Evolutionary conservation across 192 early-diverging fungal species (phyloP), one percentile per base, ranked within the genome.

Genomic region (Kickxella alabastrina): DNA sequence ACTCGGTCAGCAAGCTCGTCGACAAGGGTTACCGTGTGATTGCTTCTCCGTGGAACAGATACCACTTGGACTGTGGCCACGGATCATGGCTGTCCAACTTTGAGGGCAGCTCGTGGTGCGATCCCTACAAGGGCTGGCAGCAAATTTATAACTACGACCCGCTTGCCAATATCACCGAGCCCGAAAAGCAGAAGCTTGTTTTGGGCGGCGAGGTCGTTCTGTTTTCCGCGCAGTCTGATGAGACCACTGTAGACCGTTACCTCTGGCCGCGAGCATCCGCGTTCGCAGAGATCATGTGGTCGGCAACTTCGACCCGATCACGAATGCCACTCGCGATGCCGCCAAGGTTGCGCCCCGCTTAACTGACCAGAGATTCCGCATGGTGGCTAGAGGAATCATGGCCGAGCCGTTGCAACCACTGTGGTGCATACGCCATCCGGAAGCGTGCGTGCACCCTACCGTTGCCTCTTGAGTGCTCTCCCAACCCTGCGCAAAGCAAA

Each of bases 41-140:
- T 54, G 81, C 83, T 35, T 68, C 72, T 14, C 78, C 81, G 1
- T 75, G 65, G 48, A 83, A 80, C 49, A 83, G 77, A 53, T 85
- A 84, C 55, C 81, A 85, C 32, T 67, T 88, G 49, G 86, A 90
- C 66, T 90, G 86, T 57, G 85, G 86, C 0, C 80, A 82, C 47
- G 86, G 86, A 28, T 82, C 75, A 38, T 90, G 86, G 88, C 69
- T 88, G 29, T 67, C 79, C 24, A 83, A 86, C 52, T 82, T 81
- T 57, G 63, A 70, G 10, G 82, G 82, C 43, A 65, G 57, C 29
- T 85, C 83, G 35, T 88, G 87, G 85, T 89, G 87, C 57, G 75
- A 68, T 32, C 82, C 84, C 10, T 86, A 76, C 76, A 84, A 84
- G 75, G 63, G 79, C 34, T 87, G 85, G 87, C 80, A 85, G 62